These are phyloP conservation scores for Coffea humblotiana DNA, from an alignment of 305 asterid species.

Conservation along the genomic window DNA sequence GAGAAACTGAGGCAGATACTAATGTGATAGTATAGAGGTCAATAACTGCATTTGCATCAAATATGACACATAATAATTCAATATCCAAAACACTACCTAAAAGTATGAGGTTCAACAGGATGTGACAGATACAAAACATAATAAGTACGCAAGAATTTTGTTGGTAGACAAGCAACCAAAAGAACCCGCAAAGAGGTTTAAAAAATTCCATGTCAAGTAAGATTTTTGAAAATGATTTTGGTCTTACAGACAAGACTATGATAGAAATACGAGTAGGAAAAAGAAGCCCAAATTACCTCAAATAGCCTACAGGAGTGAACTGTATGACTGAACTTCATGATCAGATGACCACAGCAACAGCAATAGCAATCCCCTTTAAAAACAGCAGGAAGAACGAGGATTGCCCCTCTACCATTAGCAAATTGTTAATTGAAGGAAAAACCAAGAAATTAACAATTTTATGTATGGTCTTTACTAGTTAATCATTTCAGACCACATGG, in stretches of 20 bases:
- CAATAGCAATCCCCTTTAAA: background rate
- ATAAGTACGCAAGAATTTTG: background rate
- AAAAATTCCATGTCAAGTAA: background rate
- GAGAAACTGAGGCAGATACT: background rate
- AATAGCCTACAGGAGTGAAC: constrained; percentile 2
- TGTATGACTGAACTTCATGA: background rate
- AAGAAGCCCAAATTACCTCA: background rate
- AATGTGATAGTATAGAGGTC: background rate
- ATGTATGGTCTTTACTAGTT: background rate
- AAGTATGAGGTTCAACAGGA: background rate
- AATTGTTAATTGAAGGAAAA: background rate
- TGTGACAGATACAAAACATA: background rate
- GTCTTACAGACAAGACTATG: background rate
- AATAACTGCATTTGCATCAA: background rate
- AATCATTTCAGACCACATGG: background rate
- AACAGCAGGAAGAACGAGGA: background rate
- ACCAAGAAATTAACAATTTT: background rate
- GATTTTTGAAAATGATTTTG: background rate
- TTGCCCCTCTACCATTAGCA: background rate
- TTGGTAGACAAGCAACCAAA: background rate
- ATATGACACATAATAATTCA: background rate
- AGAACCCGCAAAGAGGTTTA: constrained; percentile 1
- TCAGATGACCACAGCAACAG: background rate
- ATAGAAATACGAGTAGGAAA: background rate
- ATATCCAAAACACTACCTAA: background rate